Percentiles rank a stretch among this genome's conserved stretches.
These are phyloP conservation scores for Primulina huaijiensis DNA, from an alignment of 257 asterid species.

Conservation along the genomic window DNA sequence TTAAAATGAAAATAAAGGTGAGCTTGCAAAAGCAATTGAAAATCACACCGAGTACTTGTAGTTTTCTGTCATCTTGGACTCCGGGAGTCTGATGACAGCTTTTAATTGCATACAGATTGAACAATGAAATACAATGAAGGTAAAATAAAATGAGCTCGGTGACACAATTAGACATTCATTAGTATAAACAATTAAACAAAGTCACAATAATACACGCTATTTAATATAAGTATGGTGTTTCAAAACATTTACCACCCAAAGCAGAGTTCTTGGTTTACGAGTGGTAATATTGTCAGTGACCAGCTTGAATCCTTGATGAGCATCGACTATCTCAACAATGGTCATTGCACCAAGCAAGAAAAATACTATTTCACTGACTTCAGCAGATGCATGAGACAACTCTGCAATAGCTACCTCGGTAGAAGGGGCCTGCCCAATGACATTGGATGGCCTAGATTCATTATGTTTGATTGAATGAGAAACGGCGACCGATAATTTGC, in stretches of 20 bases:
- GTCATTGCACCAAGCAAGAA: constrained; percentile 99
- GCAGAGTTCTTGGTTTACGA: constrained; percentile 86
- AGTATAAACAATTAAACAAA: background rate
- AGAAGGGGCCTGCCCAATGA: constrained; percentile 83
- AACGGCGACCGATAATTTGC: background rate
- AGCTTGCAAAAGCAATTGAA: background rate
- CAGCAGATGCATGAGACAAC: constrained; percentile 92
- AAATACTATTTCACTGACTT: constrained; percentile 94
- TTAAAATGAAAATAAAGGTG: background rate
- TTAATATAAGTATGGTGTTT: constrained; percentile 17
- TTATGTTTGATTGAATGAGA: constrained; percentile 12
- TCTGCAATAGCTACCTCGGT: constrained; percentile 83
- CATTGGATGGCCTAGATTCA: constrained; percentile 23
- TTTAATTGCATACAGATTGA: background rate
- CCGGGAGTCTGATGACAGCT: background rate
- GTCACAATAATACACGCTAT: constrained; percentile 9
- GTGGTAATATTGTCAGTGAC: constrained; percentile 93
- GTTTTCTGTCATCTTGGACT: background rate
- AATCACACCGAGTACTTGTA: background rate
- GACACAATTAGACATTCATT: constrained; percentile 6
- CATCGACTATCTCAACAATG: constrained; percentile 92
- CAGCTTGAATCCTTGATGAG: constrained; percentile 98
- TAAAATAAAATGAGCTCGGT: background rate
- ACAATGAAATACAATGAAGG: background rate
- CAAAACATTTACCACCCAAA: constrained; percentile 85